Conservation (phyloP, 306 rosid genomes). For the Notholithocarpus densiflorus region DNA sequence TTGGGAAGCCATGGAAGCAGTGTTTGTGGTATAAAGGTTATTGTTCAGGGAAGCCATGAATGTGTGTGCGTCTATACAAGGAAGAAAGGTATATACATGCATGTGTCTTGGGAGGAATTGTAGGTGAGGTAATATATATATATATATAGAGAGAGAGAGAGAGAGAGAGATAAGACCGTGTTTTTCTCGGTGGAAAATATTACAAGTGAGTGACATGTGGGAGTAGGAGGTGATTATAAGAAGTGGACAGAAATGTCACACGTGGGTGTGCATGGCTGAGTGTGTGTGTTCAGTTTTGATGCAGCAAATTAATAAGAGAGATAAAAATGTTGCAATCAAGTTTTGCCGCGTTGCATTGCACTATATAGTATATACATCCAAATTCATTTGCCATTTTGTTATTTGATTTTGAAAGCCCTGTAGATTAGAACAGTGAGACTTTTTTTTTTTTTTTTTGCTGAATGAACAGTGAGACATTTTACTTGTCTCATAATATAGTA, state of each 20-base stretch:
- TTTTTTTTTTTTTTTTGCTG: too few species aligned
- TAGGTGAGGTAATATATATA: conserved; percentile 8
- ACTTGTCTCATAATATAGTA: too few species aligned
- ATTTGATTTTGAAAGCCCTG: too few species aligned
- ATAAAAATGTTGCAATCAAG: too few species aligned
- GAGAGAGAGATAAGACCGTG: conserved; percentile 19
- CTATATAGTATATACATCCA: too few species aligned
- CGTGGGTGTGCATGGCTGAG: neutral
- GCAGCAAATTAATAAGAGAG: too few species aligned
- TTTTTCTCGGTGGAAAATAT: neutral
- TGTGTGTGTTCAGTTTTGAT: neutral
- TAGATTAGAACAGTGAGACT: too few species aligned
- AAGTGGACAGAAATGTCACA: neutral
- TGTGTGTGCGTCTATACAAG: neutral
- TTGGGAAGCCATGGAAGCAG: conserved; percentile 47
- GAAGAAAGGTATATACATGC: too few species aligned
- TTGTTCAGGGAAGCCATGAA: neutral
- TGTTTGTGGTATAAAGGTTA: neutral
- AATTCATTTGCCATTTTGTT: too few species aligned
- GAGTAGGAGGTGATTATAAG: conserved; percentile 10
- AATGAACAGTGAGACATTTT: too few species aligned
- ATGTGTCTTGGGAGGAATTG: neutral
- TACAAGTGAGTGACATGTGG: conserved; percentile 42
- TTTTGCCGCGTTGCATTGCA: too few species aligned
- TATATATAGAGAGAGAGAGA: neutral